These are phyloP conservation scores for Colletotrichum destructivum DNA, from an alignment of 2,329 filamentous ascomycete genomes.

Conservation along the genomic window DNA sequence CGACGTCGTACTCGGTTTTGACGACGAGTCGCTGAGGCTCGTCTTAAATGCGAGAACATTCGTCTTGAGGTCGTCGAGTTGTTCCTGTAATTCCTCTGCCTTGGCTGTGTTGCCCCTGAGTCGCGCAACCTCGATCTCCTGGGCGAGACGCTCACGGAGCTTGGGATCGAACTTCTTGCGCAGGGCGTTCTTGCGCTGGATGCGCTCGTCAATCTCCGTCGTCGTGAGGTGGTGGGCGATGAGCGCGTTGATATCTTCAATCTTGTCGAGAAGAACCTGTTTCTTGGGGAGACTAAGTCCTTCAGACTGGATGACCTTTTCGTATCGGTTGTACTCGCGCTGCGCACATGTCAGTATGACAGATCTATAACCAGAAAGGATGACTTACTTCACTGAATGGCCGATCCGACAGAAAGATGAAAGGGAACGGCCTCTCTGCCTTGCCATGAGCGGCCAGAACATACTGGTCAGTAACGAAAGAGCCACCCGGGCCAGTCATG, in stretches of 20 bases:
- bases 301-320: constrained; percentile 80
- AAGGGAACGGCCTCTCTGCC: constrained; percentile 87
- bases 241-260: constrained; percentile 84
- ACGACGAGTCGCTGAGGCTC: constrained; percentile 69
- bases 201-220: constrained; percentile 84
- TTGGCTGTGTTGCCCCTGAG: constrained; percentile 73
- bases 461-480: constrained; percentile 89
- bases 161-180: constrained; percentile 76
- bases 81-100: constrained; percentile 68
- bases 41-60: constrained; percentile 83
- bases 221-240: constrained; percentile 87
- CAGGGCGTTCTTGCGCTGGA: constrained; percentile 79
- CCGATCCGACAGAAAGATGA: constrained; percentile 90
- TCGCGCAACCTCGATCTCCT: constrained; percentile 77
- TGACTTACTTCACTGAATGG: constrained; percentile 82
- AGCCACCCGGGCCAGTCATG: constrained; percentile 82
- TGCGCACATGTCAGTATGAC: constrained; percentile 52
- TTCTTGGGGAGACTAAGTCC: constrained; percentile 82
- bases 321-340: constrained; percentile 86
- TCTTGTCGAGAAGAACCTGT: constrained; percentile 77
- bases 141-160: constrained; percentile 77
- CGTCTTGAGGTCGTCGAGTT: constrained; percentile 74
- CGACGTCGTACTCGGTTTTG: constrained; percentile 66
- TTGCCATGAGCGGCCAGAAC: constrained; percentile 86
- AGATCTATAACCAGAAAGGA: constrained; percentile 6